Evolutionary conservation across 495 filamentous ascomycete species (phyloP).

Genomic region (Schizothecium vesticola): DNA sequence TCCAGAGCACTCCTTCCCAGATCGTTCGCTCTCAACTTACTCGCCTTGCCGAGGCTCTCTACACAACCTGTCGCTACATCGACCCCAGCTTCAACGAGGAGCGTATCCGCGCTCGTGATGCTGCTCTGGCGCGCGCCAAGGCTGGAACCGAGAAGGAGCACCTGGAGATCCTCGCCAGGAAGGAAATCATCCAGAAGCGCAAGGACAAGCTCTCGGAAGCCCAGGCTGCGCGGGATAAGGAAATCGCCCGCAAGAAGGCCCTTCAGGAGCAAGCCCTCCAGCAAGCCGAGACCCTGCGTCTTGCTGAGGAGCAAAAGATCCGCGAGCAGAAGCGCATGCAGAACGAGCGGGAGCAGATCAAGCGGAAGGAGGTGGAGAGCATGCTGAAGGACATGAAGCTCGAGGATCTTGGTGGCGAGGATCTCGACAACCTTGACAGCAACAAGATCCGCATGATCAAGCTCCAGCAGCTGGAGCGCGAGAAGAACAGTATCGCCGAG

Average conservation of each 20-base stretch:
- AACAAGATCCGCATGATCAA: conserved; percentile 88
- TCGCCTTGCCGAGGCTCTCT: conserved; percentile 84
- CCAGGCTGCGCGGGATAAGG: conserved; percentile 80
- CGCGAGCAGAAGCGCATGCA: conserved; percentile 84
- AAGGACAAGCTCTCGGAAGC: conserved; percentile 87
- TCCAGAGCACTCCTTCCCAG: conserved; percentile 96
- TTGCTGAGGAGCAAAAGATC: conserved; percentile 84
- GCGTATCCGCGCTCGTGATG: conserved; percentile 70
- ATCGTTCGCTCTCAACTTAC: conserved; percentile 93
- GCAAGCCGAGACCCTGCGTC: conserved; percentile 79
- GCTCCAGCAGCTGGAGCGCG: conserved; percentile 89
- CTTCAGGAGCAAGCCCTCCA: conserved; percentile 77
- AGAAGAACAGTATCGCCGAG: conserved; percentile 91
- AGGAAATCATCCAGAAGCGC: conserved; percentile 89
- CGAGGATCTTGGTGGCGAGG: conserved; percentile 72
- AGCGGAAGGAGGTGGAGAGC: conserved; percentile 89
- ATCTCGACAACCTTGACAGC: conserved; percentile 75
- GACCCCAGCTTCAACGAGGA: conserved; percentile 80
- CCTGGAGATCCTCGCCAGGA: conserved; percentile 77
- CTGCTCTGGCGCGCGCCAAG: conserved; percentile 71
- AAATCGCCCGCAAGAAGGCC: conserved; percentile 80
- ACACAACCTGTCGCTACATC: conserved; percentile 89
- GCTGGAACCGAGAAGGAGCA: conserved; percentile 90
- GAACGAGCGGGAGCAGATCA: conserved; percentile 86
- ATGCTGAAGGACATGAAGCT: conserved; percentile 91